phyloP scores from a whole-genome alignment of 225 moss, liverwort and hornwort genomes.

The Pleurozium schreberi region DNA sequence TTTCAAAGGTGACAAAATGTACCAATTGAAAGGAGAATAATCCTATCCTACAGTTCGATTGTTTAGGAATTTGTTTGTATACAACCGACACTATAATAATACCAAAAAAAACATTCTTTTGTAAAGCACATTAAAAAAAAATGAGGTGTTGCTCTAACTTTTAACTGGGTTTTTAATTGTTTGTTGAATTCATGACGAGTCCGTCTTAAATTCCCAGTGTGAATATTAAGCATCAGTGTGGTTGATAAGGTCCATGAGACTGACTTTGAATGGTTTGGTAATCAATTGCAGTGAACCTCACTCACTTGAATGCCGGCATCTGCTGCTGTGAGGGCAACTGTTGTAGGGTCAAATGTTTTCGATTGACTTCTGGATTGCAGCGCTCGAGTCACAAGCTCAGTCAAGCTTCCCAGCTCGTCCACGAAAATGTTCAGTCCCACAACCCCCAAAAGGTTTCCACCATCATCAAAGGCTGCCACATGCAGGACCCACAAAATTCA shows the following conservation, averaged over 20 bases:
- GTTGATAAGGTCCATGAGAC: too few species aligned
- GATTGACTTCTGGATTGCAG: neutral
- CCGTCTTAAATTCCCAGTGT: neutral
- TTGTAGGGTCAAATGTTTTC: neutral
- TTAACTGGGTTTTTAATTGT: neutral
- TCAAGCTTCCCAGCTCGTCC: neutral
- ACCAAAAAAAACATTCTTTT: neutral
- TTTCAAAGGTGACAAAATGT: too few species aligned
- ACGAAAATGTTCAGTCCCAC: constrained; percentile 1
- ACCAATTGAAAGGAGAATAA: neutral
- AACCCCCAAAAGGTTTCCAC: neutral
- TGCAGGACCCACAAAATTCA: neutral
- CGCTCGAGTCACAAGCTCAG: neutral
- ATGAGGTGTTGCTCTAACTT: neutral
- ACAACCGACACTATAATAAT: too few species aligned
- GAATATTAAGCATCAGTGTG: too few species aligned
- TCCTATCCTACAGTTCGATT: neutral
- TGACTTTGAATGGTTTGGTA: neutral
- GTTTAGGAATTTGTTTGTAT: too few species aligned
- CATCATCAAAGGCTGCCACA: neutral
- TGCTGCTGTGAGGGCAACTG: neutral
- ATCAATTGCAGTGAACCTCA: neutral
- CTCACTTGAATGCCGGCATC: neutral
- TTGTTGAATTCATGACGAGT: neutral
- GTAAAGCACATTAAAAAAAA: neutral